phyloP scores from a whole-genome alignment of 371 early-diverging fungal species.

The Mortierella sp. region DNA sequence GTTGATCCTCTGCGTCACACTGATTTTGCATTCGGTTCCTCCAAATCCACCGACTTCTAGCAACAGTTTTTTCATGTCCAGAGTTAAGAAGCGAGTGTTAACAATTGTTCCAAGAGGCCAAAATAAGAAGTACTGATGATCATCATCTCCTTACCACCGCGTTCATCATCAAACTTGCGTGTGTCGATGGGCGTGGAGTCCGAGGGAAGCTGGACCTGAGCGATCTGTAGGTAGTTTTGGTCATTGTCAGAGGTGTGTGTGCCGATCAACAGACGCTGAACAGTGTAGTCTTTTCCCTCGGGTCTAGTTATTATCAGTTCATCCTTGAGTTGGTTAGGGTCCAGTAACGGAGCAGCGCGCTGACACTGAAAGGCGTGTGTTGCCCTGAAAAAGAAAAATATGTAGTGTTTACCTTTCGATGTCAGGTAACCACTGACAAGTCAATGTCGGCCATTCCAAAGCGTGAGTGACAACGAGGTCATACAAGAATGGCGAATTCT shows the following conservation, averaged over 20 bases:
- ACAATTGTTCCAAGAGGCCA: too few relatives aligned
- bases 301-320: too few relatives aligned
- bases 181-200: constrained; percentile 75
- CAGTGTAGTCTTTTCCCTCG: constrained; percentile 90
- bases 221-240: constrained; percentile 94
- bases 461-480: constrained; percentile 97
- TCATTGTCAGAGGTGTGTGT: constrained; percentile 98
- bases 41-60: constrained; percentile 85
- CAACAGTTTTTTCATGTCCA: neutral
- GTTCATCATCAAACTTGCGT: constrained; percentile 77
- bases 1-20: constrained; percentile 86
- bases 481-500: constrained; percentile 98
- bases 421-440: constrained; percentile 98
- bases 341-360: too few relatives aligned
- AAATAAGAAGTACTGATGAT: too few relatives aligned
- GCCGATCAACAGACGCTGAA: constrained; percentile 90
- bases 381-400: too few relatives aligned
- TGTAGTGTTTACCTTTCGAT: constrained; percentile 71
- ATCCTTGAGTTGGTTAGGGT: too few relatives aligned
- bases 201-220: constrained; percentile 87
- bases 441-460: constrained; percentile 98
- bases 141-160: constrained; percentile 64
- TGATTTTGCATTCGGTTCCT: constrained; percentile 82
- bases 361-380: neutral
- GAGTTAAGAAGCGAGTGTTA: neutral